Conservation (phyloP, 257 asterid species). For the Linaria vulgaris region DNA sequence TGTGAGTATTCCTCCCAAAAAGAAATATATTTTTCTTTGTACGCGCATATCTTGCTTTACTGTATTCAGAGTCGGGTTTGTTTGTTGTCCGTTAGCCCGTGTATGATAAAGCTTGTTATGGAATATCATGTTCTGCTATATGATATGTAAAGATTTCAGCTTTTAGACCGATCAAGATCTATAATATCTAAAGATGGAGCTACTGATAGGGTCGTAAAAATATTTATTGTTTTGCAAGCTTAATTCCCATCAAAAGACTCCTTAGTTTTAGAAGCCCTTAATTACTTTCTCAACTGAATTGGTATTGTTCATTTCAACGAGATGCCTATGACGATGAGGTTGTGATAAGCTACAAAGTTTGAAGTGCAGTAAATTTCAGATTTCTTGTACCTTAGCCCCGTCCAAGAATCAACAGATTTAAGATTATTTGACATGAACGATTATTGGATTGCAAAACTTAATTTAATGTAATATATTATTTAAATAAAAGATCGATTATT, state of each 20-base stretch:
- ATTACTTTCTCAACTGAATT: constrained; percentile 11
- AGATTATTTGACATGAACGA: too few relatives aligned
- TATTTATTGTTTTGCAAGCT: background rate
- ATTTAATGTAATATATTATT: too few relatives aligned
- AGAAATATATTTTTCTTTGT: constrained; percentile 13
- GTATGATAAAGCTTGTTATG: background rate
- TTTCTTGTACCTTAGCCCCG: background rate
- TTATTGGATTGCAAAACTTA: too few relatives aligned
- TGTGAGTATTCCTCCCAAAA: constrained; percentile 45
- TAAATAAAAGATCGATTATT: too few relatives aligned
- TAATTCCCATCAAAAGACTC: constrained; percentile 4
- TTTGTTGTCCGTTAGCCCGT: background rate
- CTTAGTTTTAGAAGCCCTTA: background rate
- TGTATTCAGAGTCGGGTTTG: constrained; percentile 3
- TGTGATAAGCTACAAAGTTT: background rate
- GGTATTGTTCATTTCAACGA: background rate
- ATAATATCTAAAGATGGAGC: background rate
- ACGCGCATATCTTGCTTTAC: constrained; percentile 3
- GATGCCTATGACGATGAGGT: background rate
- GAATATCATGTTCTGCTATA: background rate
- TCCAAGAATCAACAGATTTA: background rate
- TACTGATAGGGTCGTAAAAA: background rate
- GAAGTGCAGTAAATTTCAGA: background rate
- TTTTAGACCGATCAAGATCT: constrained; percentile 19
- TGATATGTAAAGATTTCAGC: constrained; percentile 9